These are phyloP conservation scores for Podospora bellae-mahoneyi DNA, from an alignment of 495 filamentous ascomycete species.

Conservation along the genomic window DNA sequence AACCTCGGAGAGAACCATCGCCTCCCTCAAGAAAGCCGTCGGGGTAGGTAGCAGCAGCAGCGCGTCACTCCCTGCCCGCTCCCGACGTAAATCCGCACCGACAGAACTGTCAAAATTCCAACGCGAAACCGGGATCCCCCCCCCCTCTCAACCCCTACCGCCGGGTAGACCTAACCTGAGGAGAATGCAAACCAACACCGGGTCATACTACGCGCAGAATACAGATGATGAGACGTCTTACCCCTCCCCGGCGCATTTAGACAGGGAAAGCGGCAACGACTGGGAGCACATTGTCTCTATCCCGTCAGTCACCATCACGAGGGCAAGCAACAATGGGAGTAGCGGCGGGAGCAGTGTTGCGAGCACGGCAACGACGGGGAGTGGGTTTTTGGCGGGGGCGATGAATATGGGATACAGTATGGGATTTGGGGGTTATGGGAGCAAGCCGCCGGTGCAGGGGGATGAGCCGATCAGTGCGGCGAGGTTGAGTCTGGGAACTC, in stretches of 20 bases:
- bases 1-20: neutral
- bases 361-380: neutral
- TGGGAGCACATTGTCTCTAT: conserved; percentile 36
- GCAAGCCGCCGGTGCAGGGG: conserved; percentile 21
- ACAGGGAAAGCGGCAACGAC: conserved; percentile 23
- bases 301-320: conserved; percentile 13
- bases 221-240: conserved; percentile 17
- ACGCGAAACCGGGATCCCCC: neutral
- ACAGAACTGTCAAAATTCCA: conserved; percentile 4
- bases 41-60: neutral
- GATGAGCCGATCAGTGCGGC: conserved; percentile 43
- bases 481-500: conserved; percentile 43
- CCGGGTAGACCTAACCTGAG: neutral
- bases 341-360: conserved; percentile 23
- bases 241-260: conserved; percentile 13
- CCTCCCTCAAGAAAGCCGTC: neutral
- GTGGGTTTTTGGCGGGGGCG: neutral
- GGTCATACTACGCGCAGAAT: neutral
- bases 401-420: neutral
- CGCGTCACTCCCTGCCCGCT: no score
- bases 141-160: neutral
- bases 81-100: neutral
- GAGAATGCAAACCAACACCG: neutral
- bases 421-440: conserved; percentile 8
- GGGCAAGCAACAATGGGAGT: conserved; percentile 15